These are phyloP conservation scores for Magnusiomyces paraingens DNA, from an alignment of 1,139 yeast genomes.

Conservation along the genomic window DNA sequence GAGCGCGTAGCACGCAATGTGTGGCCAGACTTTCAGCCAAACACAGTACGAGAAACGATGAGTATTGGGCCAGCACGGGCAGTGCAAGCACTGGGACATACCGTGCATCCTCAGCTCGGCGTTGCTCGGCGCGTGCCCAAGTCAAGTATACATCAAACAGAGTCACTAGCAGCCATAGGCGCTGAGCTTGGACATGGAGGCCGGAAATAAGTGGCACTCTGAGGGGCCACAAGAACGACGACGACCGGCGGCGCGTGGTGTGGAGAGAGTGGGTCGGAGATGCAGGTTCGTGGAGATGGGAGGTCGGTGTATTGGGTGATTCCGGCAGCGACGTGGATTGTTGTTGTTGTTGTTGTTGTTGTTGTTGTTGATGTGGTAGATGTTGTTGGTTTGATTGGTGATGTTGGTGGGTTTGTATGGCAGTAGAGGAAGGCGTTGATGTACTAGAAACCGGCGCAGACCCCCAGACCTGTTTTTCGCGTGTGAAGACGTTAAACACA, in stretches of 20 bases:
- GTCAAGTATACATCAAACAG: slow-evolving; percentile 86
- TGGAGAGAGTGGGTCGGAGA: neutral
- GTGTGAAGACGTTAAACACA: slow-evolving; percentile 62
- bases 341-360: neutral
- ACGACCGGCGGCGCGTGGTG: neutral
- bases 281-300: neutral
- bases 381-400: too few relatives aligned
- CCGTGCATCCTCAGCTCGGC: slow-evolving; percentile 16
- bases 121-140: slow-evolving; percentile 85
- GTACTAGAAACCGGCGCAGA: slow-evolving; percentile 4
- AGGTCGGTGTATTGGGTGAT: neutral
- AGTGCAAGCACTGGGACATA: slow-evolving; percentile 25
- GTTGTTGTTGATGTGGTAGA: too few relatives aligned
- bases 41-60: slow-evolving; percentile 58
- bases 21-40: slow-evolving; percentile 50
- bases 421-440: neutral
- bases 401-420: neutral
- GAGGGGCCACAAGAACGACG: neutral
- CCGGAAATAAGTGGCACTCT: slow-evolving; percentile 7
- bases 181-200: slow-evolving; percentile 28
- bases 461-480: slow-evolving; percentile 8
- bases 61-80: slow-evolving; percentile 54
- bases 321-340: neutral
- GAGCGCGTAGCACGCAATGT: slow-evolving; percentile 44
- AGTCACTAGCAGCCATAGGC: slow-evolving; percentile 58